Conservation (phyloP, 1,139 yeast species). For the Saccharomyces hybrid region DNA sequence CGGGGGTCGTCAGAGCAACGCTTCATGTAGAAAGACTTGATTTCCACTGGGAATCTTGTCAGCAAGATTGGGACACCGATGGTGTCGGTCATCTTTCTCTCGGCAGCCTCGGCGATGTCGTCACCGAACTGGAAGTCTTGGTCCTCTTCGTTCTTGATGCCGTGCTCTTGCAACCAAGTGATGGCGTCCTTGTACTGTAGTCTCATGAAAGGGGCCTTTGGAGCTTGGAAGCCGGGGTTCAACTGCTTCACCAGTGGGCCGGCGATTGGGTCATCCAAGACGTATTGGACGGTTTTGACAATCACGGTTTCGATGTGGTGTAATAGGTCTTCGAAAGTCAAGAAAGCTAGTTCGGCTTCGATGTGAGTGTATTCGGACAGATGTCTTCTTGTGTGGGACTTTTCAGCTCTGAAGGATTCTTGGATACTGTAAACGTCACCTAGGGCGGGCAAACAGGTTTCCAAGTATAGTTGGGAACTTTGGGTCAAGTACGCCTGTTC, state of each 20-base stretch:
- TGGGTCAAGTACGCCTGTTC: slow-evolving; percentile 96
- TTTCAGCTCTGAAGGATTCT: slow-evolving; percentile 98
- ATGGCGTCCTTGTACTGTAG: slow-evolving; percentile 87
- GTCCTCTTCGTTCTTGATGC: slow-evolving; percentile 92
- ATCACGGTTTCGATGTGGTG: slow-evolving; percentile 76
- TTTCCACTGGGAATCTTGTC: slow-evolving; percentile 92
- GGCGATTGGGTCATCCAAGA: slow-evolving; percentile 82
- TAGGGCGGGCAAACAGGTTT: slow-evolving; percentile 89
- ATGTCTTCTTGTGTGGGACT: slow-evolving; percentile 97
- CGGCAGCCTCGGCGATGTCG: slow-evolving; percentile 99
- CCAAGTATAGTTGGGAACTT: slow-evolving; percentile 92
- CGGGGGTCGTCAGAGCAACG: slow-evolving; percentile 87
- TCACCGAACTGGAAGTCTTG: slow-evolving; percentile 92
- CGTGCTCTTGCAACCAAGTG: slow-evolving; percentile 94
- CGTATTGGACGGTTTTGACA: slow-evolving; percentile 60
- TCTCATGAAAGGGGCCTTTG: slow-evolving; percentile 80
- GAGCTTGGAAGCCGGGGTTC: slow-evolving; percentile 84
- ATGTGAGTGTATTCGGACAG: slow-evolving; percentile 94
- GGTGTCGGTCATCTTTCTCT: slow-evolving; percentile 95
- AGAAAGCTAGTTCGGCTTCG: slow-evolving; percentile 87
- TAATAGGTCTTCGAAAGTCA: slow-evolving; percentile 79
- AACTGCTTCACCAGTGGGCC: slow-evolving; percentile 85
- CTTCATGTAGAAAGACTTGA: slow-evolving; percentile 97
- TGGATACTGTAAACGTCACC: slow-evolving; percentile 97
- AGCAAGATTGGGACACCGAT: slow-evolving; percentile 88